phyloP scores from a whole-genome alignment of 169 alveolate species.

The Neospora caninum region DNA sequence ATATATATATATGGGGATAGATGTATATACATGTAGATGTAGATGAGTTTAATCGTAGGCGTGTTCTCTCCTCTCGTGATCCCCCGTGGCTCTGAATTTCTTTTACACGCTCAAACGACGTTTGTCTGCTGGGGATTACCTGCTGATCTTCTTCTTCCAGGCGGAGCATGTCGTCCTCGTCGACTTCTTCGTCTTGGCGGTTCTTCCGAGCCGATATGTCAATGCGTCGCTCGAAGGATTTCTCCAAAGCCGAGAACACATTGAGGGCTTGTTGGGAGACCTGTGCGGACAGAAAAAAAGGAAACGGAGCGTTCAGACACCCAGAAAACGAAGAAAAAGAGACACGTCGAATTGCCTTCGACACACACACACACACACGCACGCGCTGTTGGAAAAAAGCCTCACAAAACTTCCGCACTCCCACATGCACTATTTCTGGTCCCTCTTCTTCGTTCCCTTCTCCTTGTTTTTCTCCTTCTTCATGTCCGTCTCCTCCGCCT shows the following conservation, averaged over 20 bases:
- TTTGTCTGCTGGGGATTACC: background rate
- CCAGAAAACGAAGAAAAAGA: background rate
- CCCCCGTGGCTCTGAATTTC: background rate
- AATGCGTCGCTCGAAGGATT: conserved; percentile 38
- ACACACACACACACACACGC: background rate
- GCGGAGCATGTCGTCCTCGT: conserved; percentile 76
- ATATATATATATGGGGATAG: background rate
- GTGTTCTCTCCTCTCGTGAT: too few species aligned
- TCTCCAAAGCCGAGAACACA: conserved; percentile 37
- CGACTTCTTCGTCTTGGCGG: conserved; percentile 78
- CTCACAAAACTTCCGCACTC: too few species aligned
- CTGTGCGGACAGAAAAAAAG: background rate
- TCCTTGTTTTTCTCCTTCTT: background rate
- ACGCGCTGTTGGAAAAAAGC: background rate
- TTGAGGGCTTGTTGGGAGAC: conserved; percentile 8
- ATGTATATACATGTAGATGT: background rate
- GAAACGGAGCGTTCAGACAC: background rate
- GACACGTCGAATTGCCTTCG: background rate
- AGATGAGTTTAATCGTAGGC: background rate
- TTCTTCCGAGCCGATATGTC: conserved; percentile 44
- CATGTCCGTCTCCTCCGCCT: too few species aligned
- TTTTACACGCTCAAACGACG: background rate
- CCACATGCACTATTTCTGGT: too few species aligned
- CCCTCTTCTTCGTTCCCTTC: background rate
- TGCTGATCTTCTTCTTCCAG: conserved; percentile 77